Evolutionary conservation across 441 rosid genomes (phyloP).

Genomic region (Breynia disticha): DNA sequence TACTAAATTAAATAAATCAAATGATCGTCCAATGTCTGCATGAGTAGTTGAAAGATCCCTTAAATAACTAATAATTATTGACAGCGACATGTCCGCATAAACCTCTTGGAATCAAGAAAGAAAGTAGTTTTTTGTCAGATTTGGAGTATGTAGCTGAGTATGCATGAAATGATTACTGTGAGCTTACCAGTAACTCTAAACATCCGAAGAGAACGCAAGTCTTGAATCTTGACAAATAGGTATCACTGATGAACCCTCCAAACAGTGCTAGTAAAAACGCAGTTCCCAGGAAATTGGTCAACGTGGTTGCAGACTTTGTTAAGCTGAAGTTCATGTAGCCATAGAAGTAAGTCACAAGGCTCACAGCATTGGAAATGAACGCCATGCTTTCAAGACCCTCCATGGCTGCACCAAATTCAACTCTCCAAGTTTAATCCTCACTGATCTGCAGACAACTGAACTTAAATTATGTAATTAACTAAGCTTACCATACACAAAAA

Average conservation of each 20-base stretch:
- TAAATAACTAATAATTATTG: no score
- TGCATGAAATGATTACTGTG: no score
- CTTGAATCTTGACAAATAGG: slow-evolving; percentile 51
- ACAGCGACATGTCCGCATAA: no score
- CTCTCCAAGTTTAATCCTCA: no score
- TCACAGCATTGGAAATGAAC: slow-evolving; percentile 33
- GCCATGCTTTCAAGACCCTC: slow-evolving; percentile 59
- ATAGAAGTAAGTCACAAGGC: slow-evolving; percentile 43
- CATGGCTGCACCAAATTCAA: slow-evolving; percentile 23
- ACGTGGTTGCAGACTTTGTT: slow-evolving; percentile 47
- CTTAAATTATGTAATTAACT: background rate
- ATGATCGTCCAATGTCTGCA: no score
- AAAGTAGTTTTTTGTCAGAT: no score
- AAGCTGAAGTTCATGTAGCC: slow-evolving; percentile 61
- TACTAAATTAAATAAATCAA: no score
- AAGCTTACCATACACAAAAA: slow-evolving; percentile 38
- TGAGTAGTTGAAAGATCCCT: no score
- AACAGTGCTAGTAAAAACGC: slow-evolving; percentile 43
- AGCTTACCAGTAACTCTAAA: slow-evolving; percentile 44
- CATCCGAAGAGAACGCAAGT: slow-evolving; percentile 42
- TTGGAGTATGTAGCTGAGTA: no score
- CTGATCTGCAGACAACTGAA: no score
- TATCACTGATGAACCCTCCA: slow-evolving; percentile 60
- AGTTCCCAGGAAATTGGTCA: slow-evolving; percentile 55
- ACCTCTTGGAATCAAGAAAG: no score